A percentile compares a stretch with the other conserved stretches of the same genome.
These are phyloP conservation scores for Pleurotus djamor DNA, from an alignment of 768 basidiomycete species.

Conservation along the genomic window DNA sequence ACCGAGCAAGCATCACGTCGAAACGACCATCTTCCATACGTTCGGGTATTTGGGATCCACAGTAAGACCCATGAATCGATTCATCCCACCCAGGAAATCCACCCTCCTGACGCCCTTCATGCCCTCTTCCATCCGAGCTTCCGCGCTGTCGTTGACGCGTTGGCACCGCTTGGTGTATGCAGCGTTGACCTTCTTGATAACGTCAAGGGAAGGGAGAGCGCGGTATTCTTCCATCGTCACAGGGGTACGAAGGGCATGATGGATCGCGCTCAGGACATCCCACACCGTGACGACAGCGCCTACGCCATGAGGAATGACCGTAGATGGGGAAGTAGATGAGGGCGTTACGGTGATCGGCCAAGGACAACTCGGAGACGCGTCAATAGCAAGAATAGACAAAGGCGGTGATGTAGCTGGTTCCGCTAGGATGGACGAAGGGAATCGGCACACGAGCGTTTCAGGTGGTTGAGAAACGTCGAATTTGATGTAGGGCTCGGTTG, in stretches of 20 bases:
- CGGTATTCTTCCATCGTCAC: slow-evolving; percentile 4
- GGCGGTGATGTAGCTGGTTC: slow-evolving; percentile 3
- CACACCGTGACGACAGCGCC: slow-evolving; percentile 4
- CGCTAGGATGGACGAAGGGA: neutral
- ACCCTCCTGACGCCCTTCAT: slow-evolving; percentile 4
- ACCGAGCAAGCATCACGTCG: neutral
- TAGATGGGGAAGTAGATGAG: slow-evolving; percentile 1
- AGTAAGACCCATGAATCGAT: slow-evolving; percentile 8
- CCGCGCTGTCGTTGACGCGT: neutral
- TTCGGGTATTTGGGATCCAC: neutral
- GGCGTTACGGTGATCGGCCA: slow-evolving; percentile 3
- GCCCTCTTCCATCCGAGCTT: slow-evolving; percentile 4
- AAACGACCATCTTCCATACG: slow-evolving; percentile 4
- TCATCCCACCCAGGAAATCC: slow-evolving; percentile 6
- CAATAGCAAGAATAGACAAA: neutral
- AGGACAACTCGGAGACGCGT: neutral
- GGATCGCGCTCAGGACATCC: slow-evolving; percentile 4
- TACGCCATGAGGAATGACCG: neutral
- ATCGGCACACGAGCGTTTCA: neutral
- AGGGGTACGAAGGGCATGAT: neutral
- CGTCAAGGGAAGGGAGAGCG: slow-evolving; percentile 5
- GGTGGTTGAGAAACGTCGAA: slow-evolving; percentile 2
- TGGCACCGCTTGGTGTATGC: slow-evolving; percentile 3
- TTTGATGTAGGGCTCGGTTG: slow-evolving; percentile 1
- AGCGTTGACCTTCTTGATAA: neutral